phyloP scores from a whole-genome alignment of 2,329 filamentous ascomycete genomes.

The Laburnicola sp. region DNA sequence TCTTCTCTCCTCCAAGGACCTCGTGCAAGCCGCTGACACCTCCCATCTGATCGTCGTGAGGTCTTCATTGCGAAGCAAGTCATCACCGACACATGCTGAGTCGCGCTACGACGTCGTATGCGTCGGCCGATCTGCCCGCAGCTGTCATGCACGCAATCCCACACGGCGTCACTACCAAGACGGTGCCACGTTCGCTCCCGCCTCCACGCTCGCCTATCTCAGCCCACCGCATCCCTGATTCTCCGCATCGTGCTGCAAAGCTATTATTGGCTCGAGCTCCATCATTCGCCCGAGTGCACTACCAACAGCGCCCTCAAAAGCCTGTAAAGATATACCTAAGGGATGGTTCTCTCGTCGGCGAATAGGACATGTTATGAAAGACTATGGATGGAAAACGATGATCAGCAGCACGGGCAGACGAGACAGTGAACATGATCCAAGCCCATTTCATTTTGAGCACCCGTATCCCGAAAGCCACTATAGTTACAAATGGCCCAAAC shows the following conservation, averaged over 20 bases:
- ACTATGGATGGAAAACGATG: background rate
- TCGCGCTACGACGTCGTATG: background rate
- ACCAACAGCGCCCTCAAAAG: background rate
- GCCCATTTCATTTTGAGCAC: conserved; percentile 28
- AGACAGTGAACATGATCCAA: conserved; percentile 21
- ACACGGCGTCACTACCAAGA: conserved; percentile 4
- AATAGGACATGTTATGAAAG: background rate
- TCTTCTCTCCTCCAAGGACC: too few relatives aligned
- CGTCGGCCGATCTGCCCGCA: conserved; percentile 8
- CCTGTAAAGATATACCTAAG: background rate
- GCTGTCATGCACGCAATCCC: conserved; percentile 26
- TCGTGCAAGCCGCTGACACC: too few relatives aligned
- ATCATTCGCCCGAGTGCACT: conserved; percentile 7
- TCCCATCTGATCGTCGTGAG: too few relatives aligned
- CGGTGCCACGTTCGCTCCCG: conserved; percentile 26
- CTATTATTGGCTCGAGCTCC: conserved; percentile 16
- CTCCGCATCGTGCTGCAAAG: conserved; percentile 29
- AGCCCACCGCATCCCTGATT: conserved; percentile 27
- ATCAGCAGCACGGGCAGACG: background rate
- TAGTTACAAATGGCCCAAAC: conserved; percentile 38
- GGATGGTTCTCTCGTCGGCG: background rate
- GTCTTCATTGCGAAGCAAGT: too few relatives aligned
- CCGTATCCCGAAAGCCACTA: conserved; percentile 30
- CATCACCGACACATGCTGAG: background rate
- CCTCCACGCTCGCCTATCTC: conserved; percentile 34